phyloP scores from a whole-genome alignment of 176 grass and related monocot species.

The Cenchrus fungigraminus region DNA sequence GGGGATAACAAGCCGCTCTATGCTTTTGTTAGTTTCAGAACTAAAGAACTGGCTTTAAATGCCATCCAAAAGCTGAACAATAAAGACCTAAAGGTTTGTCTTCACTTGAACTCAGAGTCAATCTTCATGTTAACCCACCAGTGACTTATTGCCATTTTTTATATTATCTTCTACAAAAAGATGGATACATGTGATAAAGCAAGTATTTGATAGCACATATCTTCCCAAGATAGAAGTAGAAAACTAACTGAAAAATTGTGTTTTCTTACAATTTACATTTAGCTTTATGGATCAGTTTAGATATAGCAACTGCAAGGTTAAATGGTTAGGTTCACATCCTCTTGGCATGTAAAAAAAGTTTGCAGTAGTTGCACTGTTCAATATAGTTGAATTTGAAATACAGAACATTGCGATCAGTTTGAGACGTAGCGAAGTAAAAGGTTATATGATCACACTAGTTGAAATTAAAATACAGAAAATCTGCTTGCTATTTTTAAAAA shows the following conservation, averaged over 20 bases:
- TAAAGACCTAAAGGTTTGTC: conserved; percentile 66
- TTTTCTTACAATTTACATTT: not conserved
- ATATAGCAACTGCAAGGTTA: conserved; percentile 5
- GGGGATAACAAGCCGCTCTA: conserved; percentile 58
- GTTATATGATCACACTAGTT: not conserved
- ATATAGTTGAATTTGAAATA: not conserved
- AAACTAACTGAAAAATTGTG: not conserved
- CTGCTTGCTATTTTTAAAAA: not conserved
- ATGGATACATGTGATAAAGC: not conserved
- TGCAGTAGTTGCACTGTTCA: not conserved
- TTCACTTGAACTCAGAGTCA: not conserved
- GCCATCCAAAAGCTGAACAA: conserved; percentile 77
- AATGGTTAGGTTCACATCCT: not conserved
- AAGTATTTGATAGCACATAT: not conserved
- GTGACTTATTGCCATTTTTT: not conserved
- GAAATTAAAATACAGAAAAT: not conserved
- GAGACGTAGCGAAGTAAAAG: not conserved
- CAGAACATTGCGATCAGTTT: not conserved
- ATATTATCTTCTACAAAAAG: not conserved
- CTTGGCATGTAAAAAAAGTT: not conserved
- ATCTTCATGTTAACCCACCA: conserved; percentile 16
- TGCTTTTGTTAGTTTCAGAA: conserved; percentile 87
- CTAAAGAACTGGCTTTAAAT: conserved; percentile 64
- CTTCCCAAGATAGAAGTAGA: not conserved
- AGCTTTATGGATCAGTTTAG: not conserved